Base-by-base conservation (phyloP, 2,329 filamentous ascomycete species). In the Lasiodiplodia sp. region DNA sequence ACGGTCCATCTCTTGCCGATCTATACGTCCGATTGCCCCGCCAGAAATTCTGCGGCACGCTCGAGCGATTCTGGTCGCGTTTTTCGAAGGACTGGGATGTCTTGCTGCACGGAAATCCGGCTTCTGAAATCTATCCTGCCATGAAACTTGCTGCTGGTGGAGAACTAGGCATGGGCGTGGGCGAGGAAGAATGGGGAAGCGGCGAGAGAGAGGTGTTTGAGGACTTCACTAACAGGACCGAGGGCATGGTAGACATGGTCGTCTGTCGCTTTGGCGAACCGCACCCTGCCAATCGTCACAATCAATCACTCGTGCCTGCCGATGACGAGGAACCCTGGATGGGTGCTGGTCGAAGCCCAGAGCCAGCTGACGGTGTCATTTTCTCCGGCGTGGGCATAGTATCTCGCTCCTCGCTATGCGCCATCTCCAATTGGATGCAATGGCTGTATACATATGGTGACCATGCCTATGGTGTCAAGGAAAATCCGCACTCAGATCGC, bases 111-210 rank as follows among this genome's bases (percentile, higher is more conserved):
- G 95, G 94, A 10, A 97, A 97, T 74, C 96, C 96, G 0, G 90
- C 91, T 2, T 88, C 91, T 1, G 90, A 91, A 71, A 85, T 97
- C 5, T 94, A 93, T 75, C 89, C 91, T 12, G 94, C 92, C 6
- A 89, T 97, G 76, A 97, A 97, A 79, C 85, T 99, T 38, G 93
- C 94, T 14, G 92, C 91, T 7, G 94, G 93, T 40, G 95, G 96
- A 21, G 95, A 98, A 80, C 87, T 98, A 31, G 96, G 96, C 18
- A 88, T 97, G 56, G 96, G 96, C 0, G 96, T 98, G 1, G 96
- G 96, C 21, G 96, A 98, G 78, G 96, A 98, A 81, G 93, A 97
- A 67, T 91, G 94, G 78, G 95, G 95, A 4, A 97, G 95, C 77
- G 94, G 94, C 38, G 95, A 98, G 82, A 87, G 95, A 74, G 95